phyloP scores from a whole-genome alignment of 106 monocot genomes.

The Dendrobium huoshanense region DNA sequence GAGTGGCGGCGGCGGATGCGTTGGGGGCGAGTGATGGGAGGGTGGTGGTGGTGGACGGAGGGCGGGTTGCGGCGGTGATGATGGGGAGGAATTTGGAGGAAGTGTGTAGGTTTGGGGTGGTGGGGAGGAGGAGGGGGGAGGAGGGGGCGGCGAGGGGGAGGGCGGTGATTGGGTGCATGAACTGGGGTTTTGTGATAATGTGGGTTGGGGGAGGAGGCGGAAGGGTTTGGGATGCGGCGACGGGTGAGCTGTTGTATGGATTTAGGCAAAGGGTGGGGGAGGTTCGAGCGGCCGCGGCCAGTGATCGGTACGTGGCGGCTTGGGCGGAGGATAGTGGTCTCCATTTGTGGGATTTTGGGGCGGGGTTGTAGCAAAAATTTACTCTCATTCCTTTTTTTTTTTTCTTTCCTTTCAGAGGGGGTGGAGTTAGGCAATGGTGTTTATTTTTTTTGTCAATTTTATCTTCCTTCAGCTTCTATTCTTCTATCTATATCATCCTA shows the following conservation, averaged over 20 bases:
- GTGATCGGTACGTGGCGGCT: constrained; percentile 26
- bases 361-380: no score
- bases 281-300: constrained; percentile 6
- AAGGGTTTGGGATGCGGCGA: constrained; percentile 29
- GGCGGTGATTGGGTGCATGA: constrained; percentile 22
- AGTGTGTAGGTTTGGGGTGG: constrained; percentile 24
- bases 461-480: no score
- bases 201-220: constrained; percentile 20
- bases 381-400: no score
- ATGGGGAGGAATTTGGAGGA: constrained; percentile 19
- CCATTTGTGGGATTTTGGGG: constrained; percentile 42
- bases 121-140: constrained; percentile 3
- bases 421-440: no score
- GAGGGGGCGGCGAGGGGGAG: not conserved
- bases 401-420: no score
- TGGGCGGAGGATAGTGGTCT: constrained; percentile 30
- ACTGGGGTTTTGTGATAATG: constrained; percentile 41
- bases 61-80: constrained; percentile 3
- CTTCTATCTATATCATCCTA: no score
- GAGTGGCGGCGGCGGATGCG: constrained; percentile 10
- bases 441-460: no score
- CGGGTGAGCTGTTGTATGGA: constrained; percentile 30
- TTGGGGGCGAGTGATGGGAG: constrained; percentile 16
- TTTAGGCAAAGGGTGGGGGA: constrained; percentile 25
- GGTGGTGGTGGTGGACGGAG: constrained; percentile 8